These are phyloP conservation scores for Scenedesmus sp. DNA, from an alignment of 163 green algal genomes.

Conservation along the genomic window DNA sequence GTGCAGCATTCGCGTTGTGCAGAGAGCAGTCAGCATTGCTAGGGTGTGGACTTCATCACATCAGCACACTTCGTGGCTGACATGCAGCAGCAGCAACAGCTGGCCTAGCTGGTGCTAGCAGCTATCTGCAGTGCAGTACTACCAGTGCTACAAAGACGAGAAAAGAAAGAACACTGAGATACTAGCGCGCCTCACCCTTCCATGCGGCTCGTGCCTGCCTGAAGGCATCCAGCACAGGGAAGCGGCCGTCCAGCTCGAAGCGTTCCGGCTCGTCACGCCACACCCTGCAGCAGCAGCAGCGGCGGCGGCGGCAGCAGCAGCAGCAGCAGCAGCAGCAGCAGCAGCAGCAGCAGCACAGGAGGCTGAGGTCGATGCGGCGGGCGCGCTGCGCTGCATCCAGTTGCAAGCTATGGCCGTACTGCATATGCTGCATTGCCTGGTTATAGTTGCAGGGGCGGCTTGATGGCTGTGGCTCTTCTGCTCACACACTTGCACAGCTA, in stretches of 20 bases:
- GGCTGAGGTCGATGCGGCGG: too few relatives aligned
- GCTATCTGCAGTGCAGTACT: not conserved
- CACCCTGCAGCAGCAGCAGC: constrained; percentile 47
- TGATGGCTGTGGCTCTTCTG: not conserved
- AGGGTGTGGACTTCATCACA: too few relatives aligned
- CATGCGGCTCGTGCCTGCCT: constrained; percentile 61
- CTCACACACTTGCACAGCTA: not conserved
- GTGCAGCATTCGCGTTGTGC: too few relatives aligned
- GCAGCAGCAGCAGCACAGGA: not conserved
- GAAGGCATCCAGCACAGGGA: constrained; percentile 73
- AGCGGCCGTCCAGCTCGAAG: constrained; percentile 72
- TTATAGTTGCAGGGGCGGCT: not conserved
- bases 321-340: not conserved
- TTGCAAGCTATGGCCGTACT: too few relatives aligned
- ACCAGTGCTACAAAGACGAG: not conserved
- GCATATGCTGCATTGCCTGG: too few relatives aligned
- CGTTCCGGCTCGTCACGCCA: constrained; percentile 73
- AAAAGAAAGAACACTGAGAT: not conserved
- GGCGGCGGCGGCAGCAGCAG: too few relatives aligned
- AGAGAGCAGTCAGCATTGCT: too few relatives aligned
- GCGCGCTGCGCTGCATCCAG: too few relatives aligned
- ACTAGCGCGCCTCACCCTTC: constrained; percentile 53
- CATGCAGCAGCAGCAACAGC: not conserved
- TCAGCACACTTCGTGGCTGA: too few relatives aligned
- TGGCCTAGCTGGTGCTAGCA: not conserved